These are phyloP conservation scores for Auricularia heimuer DNA, from an alignment of 768 basidiomycete species.

Conservation along the genomic window DNA sequence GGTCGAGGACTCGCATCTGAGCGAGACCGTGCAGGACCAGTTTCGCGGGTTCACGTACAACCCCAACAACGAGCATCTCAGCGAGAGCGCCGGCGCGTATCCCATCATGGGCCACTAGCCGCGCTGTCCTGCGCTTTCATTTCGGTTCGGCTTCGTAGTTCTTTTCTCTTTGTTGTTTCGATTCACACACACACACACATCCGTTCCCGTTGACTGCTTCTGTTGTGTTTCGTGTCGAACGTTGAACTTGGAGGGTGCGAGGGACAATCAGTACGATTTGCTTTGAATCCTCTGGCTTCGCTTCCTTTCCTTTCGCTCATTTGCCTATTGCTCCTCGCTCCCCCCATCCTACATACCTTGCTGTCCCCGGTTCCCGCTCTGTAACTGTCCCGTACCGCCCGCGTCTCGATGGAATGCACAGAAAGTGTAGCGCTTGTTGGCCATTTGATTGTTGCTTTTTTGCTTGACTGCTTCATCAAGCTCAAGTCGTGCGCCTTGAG, in stretches of 20 bases:
- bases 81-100: slow-evolving; percentile 9
- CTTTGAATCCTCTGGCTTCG: background rate
- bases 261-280: too few species aligned
- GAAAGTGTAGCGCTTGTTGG: background rate
- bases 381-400: background rate
- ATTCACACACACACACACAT: background rate
- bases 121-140: too few species aligned
- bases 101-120: background rate
- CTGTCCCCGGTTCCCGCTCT: background rate
- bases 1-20: slow-evolving; percentile 84
- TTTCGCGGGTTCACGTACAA: slow-evolving; percentile 81
- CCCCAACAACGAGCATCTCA: slow-evolving; percentile 15
- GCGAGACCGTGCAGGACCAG: slow-evolving; percentile 94
- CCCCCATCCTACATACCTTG: background rate
- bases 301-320: background rate
- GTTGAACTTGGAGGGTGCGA: too few species aligned
- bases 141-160: too few species aligned
- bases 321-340: background rate
- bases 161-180: too few species aligned
- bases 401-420: background rate
- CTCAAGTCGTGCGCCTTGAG: too few species aligned
- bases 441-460: too few species aligned
- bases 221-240: background rate
- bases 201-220: background rate
- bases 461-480: too few species aligned